Base-by-base conservation (phyloP, 2,329 filamentous ascomycete species). In the Ophiocordyceps robertsii region DNA sequence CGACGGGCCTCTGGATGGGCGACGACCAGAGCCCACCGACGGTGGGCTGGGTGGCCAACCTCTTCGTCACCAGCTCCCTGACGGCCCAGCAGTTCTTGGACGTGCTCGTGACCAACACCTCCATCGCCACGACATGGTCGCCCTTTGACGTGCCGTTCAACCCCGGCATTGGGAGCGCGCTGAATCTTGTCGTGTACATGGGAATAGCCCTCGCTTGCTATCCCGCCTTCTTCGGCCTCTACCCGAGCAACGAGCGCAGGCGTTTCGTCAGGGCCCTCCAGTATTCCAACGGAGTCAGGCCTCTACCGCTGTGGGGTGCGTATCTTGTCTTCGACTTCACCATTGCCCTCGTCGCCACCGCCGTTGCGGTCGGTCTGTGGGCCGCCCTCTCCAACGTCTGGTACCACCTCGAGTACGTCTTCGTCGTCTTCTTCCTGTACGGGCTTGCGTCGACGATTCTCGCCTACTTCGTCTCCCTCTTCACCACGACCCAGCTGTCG, bases 271-370 rank as follows among this genome's bases (percentile, higher is more conserved):
- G 89, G 41, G 83, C 84, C 14, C 67, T 95, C 29, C 82, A 95
- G 59, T 95, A 94, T 62, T 93, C 85, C 42, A 95, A 95, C 55
- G 89, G 89, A 38, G 87, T 95, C 27, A 73, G 84, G 12, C 81
- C 84, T 0, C 67, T 84, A 9, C 86, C 88, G 1, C 67, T 95
- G 2, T 95, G 90, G 89, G 62, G 85, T 6, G 85, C 89, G 1
- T 93, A 95, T 55, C 69, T 83, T 1, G 55, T 69, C 0, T 94
- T 95, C 54, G 89, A 95, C 62, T 87, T 89, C 49, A 57, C 75
- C 37, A 78, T 93, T 43, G 80, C 87, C 1, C 56, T 93, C 13
- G 43, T 58, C 13, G 74, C 79, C 24, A 79, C 80, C 17, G 77
- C 78, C 8, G 53, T 92, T 10, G 70, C 76, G 9, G 76, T 80